Base-by-base conservation (phyloP, 306 rosid genomes). In the Citrullus amarus region DNA sequence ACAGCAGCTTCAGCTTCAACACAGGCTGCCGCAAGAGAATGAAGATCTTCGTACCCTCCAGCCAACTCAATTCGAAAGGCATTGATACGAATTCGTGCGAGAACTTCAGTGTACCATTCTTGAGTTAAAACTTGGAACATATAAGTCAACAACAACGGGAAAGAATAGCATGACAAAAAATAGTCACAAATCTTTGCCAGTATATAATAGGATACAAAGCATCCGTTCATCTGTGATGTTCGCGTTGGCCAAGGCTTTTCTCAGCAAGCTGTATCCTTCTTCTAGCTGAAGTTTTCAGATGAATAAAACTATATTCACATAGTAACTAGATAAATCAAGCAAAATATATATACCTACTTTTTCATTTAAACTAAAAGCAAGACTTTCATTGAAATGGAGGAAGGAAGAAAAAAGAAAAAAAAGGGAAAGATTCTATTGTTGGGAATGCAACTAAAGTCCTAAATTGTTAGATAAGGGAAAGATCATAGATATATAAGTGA, bases 31-130 rank as follows among this genome's bases (percentile, higher is more conserved):
- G 91, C 93, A 13, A 86, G 86, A 51, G 90, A 74, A 75, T 90
- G 87, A 81, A 92, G 97, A 88, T 94, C 97, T 82, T 86, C 95
- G 57, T 88, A 87, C 18, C 86, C 92, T 76, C 92, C 88, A 53
- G 83, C 92, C 84, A 90, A 80, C 50, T 94, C 96, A 66, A 94
- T 82, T 5, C 95, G 93, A 85, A 94, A 92, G 50, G 97, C 98
- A 76, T 90, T 94, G 61, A 94, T 88, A 78, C 91, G 93, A 82
- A 94, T 90, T 81, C 97, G 87, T 57, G 96, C 91, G 80, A 94
- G 82, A 86, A 88, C 59, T 15, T 82, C 83, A 72, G 81, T 78
- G 85, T 92, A 94, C 97, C 98, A 92, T 86, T 85, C 88, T 81
- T 89, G 88, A 71, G 93, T 90, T 76, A 94, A 75, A 90, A 94